A percentile compares a stretch with the other conserved stretches of the same genome.
Conservation (phyloP, 371 early-diverging fungal genomes). For the Mucor piriformis region DNA sequence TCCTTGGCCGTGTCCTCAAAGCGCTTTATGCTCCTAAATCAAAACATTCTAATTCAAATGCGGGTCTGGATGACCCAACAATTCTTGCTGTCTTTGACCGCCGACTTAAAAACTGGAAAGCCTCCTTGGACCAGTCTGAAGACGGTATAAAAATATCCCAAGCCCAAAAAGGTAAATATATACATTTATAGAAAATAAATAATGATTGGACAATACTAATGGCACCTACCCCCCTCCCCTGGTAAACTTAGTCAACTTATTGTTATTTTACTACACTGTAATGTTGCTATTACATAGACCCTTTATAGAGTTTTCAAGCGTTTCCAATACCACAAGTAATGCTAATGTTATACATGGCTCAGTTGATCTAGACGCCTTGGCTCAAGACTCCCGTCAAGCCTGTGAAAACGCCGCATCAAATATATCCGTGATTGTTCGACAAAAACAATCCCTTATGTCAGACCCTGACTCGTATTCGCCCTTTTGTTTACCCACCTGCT, state of each 20-base stretch:
- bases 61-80: slow-evolving; percentile 47
- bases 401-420: slow-evolving; percentile 38
- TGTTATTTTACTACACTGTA: slow-evolving; percentile 56
- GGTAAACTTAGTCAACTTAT: slow-evolving; percentile 37
- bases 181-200: slow-evolving; percentile 21
- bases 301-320: slow-evolving; percentile 35
- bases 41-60: slow-evolving; percentile 41
- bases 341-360: slow-evolving; percentile 8
- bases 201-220: slow-evolving; percentile 8
- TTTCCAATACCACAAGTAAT: background rate
- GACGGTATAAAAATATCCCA: slow-evolving; percentile 24
- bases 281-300: slow-evolving; percentile 61
- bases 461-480: slow-evolving; percentile 32
- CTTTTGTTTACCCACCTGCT: slow-evolving; percentile 44
- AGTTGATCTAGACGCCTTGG: slow-evolving; percentile 29
- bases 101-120: slow-evolving; percentile 45
- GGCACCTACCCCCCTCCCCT: background rate
- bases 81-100: slow-evolving; percentile 48
- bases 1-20: slow-evolving; percentile 47
- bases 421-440: slow-evolving; percentile 30
- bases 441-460: slow-evolving; percentile 27
- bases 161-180: slow-evolving; percentile 42
- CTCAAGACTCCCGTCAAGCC: slow-evolving; percentile 33
- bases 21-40: slow-evolving; percentile 51
- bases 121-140: slow-evolving; percentile 24